A percentile compares a stretch with the other conserved stretches of the same genome.
Conservation (phyloP, 2,329 filamentous ascomycete genomes). For the Parascedosporium putredinis region DNA sequence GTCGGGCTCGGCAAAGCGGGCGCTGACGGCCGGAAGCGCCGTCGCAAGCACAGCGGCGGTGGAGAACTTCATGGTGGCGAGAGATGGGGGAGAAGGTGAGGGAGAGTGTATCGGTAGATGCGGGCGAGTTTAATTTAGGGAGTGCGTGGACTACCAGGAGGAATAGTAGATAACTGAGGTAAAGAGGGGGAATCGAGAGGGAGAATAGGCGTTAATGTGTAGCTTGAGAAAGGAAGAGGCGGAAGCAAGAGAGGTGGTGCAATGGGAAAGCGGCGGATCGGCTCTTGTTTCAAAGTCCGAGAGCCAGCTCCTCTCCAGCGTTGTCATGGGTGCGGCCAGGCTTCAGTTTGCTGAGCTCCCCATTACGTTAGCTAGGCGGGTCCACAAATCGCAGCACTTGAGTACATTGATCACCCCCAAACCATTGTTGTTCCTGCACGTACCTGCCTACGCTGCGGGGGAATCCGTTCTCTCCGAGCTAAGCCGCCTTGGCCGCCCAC, state of each 20-base stretch:
- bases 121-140: background rate
- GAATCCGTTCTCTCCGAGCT: no score
- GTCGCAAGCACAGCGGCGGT: constrained; percentile 42
- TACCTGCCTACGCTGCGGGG: no score
- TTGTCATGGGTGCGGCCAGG: background rate
- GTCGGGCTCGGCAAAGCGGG: constrained; percentile 44
- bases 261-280: no score
- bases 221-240: background rate
- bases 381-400: background rate
- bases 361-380: background rate
- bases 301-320: no score
- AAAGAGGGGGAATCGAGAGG: constrained; percentile 4
- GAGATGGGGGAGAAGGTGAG: no score
- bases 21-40: constrained; percentile 42
- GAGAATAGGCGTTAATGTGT: background rate
- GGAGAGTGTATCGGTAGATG: background rate
- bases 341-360: background rate
- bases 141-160: no score
- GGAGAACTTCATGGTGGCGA: constrained; percentile 38
- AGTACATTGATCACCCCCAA: background rate
- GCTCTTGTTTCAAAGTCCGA: no score
- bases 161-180: no score
- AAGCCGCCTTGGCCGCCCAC: no score
- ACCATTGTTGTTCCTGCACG: background rate
- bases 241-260: background rate